Percentiles rank a stretch among this genome's conserved stretches.
These are phyloP conservation scores for Aegle marmelos DNA, from an alignment of 345 rosid genomes.

Conservation along the genomic window DNA sequence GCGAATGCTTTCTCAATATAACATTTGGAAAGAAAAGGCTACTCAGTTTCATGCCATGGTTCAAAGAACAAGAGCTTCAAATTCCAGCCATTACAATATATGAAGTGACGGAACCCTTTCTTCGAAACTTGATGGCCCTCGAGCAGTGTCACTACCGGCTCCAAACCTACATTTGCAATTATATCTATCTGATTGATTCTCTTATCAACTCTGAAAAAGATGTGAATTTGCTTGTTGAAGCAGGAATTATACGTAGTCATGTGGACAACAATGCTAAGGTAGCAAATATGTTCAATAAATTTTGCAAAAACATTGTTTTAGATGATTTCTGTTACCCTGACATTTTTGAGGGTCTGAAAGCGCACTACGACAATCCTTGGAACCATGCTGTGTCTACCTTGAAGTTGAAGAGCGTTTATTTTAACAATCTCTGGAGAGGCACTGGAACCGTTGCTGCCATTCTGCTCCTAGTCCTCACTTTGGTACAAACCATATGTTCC, in stretches of 20 bases:
- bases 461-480: background rate
- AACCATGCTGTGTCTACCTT: background rate
- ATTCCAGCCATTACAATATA: background rate
- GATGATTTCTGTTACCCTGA: background rate
- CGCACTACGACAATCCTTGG: background rate
- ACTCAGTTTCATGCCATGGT: too few species aligned
- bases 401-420: background rate
- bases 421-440: background rate
- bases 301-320: fast-evolving
- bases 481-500: background rate
- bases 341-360: fast-evolving
- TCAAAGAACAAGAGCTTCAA: background rate
- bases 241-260: background rate
- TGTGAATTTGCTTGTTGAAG: background rate
- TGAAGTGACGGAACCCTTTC: fast-evolving
- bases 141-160: background rate
- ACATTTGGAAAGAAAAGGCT: background rate
- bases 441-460: background rate
- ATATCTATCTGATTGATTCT: background rate
- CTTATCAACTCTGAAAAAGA: background rate
- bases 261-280: background rate
- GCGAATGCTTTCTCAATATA: background rate
- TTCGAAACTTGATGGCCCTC: background rate
- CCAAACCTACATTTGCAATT: background rate
- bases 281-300: background rate